phyloP scores from a whole-genome alignment of 352 stramenopile species.

The Vaucheria bursata region DNA sequence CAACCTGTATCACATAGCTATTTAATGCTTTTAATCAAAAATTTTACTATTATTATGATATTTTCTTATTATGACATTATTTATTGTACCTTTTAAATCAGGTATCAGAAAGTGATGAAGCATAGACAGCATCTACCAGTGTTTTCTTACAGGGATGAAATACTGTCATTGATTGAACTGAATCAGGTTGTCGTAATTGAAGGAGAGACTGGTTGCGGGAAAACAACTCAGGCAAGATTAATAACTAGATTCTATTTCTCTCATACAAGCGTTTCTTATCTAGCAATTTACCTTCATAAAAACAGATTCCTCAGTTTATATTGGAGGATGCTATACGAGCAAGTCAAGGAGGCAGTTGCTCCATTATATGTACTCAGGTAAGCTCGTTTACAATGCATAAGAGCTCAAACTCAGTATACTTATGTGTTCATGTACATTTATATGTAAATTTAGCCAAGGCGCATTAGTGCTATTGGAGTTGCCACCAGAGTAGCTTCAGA shows the following conservation, averaged over 20 bases:
- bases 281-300: conserved; percentile 37
- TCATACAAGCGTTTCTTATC: neutral
- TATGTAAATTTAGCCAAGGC: conserved; percentile 61
- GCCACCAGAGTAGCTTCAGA: conserved; percentile 76
- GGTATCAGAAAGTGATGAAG: conserved; percentile 19
- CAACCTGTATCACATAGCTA: neutral
- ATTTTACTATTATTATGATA: neutral
- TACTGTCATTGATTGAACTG: neutral
- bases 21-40: neutral
- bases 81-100: neutral
- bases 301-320: conserved; percentile 83
- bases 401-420: too few species aligned
- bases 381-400: neutral
- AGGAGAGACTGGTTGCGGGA: conserved; percentile 92
- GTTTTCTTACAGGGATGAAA: conserved; percentile 18
- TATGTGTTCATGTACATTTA: neutral
- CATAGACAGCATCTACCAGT: conserved; percentile 30
- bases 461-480: conserved; percentile 81
- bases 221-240: conserved; percentile 75
- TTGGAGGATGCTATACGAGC: conserved; percentile 68
- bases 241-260: neutral
- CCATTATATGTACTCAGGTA: conserved; percentile 71
- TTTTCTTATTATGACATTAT: neutral
- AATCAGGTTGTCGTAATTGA: conserved; percentile 73
- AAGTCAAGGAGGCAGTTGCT: conserved; percentile 56